phyloP scores from a whole-genome alignment of 176 grass and related monocot species.

The Tillandsia fasciculata region DNA sequence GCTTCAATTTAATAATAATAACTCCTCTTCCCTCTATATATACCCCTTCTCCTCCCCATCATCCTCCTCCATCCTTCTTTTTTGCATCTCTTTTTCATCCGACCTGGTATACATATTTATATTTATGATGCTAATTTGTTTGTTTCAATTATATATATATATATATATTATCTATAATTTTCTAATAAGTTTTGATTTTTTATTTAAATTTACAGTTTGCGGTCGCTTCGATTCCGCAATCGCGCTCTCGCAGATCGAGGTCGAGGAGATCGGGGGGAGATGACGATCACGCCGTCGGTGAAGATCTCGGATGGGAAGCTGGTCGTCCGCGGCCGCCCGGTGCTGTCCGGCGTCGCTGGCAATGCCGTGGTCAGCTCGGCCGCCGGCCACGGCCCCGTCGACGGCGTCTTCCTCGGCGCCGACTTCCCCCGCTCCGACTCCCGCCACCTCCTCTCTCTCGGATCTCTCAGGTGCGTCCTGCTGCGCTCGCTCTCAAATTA shows the following conservation, averaged over 20 bases:
- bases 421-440: slow-evolving; percentile 26
- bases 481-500: no score
- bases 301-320: slow-evolving; percentile 47
- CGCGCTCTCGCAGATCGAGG: no score
- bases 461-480: slow-evolving; percentile 37
- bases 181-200: no score
- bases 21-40: slow-evolving; percentile 7
- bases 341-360: slow-evolving; percentile 56
- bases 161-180: no score
- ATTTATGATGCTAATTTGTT: no score
- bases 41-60: background rate
- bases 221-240: no score
- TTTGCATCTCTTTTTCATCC: background rate
- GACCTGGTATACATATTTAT: no score
- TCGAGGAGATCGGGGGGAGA: slow-evolving; percentile 19
- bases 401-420: slow-evolving; percentile 76
- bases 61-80: background rate
- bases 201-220: no score
- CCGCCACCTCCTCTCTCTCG: slow-evolving; percentile 71
- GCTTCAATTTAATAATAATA: background rate
- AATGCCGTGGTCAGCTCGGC: slow-evolving; percentile 46
- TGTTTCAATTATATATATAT: no score
- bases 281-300: slow-evolving; percentile 57
- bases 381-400: slow-evolving; percentile 34
- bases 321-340: slow-evolving; percentile 30